Base-by-base conservation (phyloP, 805 yeast genomes). In the Yamadazyma kitorensis region DNA sequence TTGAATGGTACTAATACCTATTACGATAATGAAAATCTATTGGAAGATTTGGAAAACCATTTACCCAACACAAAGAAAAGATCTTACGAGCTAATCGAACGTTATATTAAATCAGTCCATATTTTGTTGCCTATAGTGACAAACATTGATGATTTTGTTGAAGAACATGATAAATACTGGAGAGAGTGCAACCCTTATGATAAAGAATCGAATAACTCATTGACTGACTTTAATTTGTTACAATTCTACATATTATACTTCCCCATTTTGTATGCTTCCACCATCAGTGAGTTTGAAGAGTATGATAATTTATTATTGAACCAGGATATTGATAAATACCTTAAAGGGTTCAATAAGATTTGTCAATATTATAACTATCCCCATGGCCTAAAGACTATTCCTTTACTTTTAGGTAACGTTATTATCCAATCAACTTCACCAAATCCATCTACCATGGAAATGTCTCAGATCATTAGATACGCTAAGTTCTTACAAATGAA, bases 211-310 rank as follows among this genome's bases (percentile, higher is more conserved):
- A 35, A 42, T 15, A 30, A 37, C 16, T 36, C 49, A 13, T 41
- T 49, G 4, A 54, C 52, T 4, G 63, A 62, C 30, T 50, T 74
- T 36, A 67, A 64, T 36, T 49, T 51, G 25, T 45, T 67, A 18
- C 68, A 71, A 28, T 76, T 77, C 47, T 68, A 70, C 41, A 62
- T 74, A 6, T 50, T 69, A 1, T 59, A 76, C 36, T 74, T 74
- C 43, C 77, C 82, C 0, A 68, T 77, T 2, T 50, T 76, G 8
- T 77, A 76, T 49, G 81, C 82, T 2, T 70, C 81, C 2, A 68
- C 79, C 1, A 75, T 76, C 20, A 73, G 81, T 8, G 77, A 75
- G 45, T 77, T 72, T 48, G 80, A 76, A 47, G 82, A 76, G 44
- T 68, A 65, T 42, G 75, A 75, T 41, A 70, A 75, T 40, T 43